Conservation (phyloP, 116 monocot genomes). For the Posidonia oceanica region DNA sequence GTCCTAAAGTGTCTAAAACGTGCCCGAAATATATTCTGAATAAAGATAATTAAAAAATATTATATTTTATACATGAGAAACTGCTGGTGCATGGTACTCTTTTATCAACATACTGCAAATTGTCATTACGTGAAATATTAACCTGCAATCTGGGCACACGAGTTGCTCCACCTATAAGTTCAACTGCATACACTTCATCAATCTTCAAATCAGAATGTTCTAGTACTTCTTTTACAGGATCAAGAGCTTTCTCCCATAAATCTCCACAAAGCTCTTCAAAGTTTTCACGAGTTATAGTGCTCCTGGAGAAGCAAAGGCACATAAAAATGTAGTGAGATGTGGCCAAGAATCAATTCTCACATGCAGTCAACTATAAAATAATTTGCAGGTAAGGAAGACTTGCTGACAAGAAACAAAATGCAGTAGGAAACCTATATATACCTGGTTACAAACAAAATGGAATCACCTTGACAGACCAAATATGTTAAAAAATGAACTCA, state of each 20-base stretch:
- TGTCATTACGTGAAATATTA: not conserved
- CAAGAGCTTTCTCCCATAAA: conserved; percentile 70
- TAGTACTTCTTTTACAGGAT: conserved; percentile 72
- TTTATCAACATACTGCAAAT: too few relatives aligned
- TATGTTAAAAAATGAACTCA: conserved; percentile 4
- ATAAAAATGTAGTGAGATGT: not conserved
- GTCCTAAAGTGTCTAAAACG: too few relatives aligned
- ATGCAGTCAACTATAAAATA: too few relatives aligned
- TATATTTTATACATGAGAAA: too few relatives aligned
- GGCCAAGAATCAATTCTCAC: too few relatives aligned
- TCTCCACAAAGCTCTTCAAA: conserved; percentile 97
- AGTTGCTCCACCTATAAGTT: conserved; percentile 94
- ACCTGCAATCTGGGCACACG: conserved; percentile 99
- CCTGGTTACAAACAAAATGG: too few relatives aligned
- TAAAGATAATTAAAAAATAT: too few relatives aligned
- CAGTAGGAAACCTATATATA: too few relatives aligned
- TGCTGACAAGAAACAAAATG: too few relatives aligned
- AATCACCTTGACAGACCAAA: not conserved
- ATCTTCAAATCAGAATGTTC: conserved; percentile 53
- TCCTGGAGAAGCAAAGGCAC: conserved; percentile 31
- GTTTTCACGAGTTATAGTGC: conserved; percentile 91
- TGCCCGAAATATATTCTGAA: too few relatives aligned
- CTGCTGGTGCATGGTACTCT: too few relatives aligned
- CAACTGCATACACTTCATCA: conserved; percentile 87
- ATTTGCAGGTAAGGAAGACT: too few relatives aligned